These are phyloP conservation scores for Silene latifolia DNA, from an alignment of 148 eudicot genomes.

Conservation along the genomic window DNA sequence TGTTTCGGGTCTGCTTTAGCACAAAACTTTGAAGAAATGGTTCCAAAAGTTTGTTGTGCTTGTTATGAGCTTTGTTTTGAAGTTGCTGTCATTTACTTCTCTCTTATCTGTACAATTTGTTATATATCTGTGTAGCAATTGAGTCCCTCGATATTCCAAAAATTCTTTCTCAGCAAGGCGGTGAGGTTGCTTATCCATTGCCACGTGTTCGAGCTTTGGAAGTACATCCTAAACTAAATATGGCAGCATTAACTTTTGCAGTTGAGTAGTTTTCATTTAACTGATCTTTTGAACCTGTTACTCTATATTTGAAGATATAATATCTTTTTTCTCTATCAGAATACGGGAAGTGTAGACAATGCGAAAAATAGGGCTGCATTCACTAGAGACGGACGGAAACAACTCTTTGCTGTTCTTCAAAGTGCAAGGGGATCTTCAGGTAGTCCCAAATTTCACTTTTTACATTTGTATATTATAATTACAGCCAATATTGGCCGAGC, in stretches of 20 bases:
- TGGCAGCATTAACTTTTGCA: constrained; percentile 83
- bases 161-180: constrained; percentile 95
- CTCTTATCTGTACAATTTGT: neutral
- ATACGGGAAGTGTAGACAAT: constrained; percentile 60
- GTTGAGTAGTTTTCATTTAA: constrained; percentile 46
- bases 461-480: neutral
- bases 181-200: constrained; percentile 93
- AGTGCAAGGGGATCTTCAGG: constrained; percentile 99
- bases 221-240: constrained; percentile 81
- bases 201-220: constrained; percentile 82
- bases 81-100: constrained; percentile 12
- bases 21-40: neutral
- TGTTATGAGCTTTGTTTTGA: constrained; percentile 9
- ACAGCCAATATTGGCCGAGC: neutral
- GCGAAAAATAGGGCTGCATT: constrained; percentile 74
- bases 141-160: constrained; percentile 89
- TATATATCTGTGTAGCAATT: constrained; percentile 48
- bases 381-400: constrained; percentile 95
- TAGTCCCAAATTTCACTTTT: constrained; percentile 24
- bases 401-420: constrained; percentile 94
- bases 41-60: neutral
- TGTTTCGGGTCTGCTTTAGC: neutral
- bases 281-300: neutral
- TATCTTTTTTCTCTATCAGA: constrained; percentile 38
- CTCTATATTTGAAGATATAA: constrained; percentile 12